Conservation (phyloP, 2,329 filamentous ascomycete genomes). For the Tolypocladium tundrense region DNA sequence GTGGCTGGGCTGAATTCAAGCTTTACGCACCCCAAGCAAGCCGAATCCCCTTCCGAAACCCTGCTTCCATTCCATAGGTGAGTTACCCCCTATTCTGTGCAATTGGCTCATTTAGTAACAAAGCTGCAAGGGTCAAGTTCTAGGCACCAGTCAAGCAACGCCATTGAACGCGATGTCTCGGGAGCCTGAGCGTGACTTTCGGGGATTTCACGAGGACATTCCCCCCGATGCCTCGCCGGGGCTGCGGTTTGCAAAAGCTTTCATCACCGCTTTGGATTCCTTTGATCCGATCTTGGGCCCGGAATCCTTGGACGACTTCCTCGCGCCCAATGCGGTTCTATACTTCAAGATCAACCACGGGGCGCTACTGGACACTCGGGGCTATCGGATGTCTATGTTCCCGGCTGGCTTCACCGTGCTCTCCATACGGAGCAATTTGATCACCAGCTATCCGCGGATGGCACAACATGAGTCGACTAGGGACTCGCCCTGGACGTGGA, state of each 20-base stretch:
- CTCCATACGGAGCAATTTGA: background rate
- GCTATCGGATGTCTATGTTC: background rate
- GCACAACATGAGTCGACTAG: background rate
- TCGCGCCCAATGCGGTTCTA: background rate
- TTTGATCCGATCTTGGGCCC: background rate
- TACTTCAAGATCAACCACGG: background rate
- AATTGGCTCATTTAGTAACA: background rate
- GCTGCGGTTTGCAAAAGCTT: background rate
- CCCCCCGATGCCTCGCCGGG: background rate
- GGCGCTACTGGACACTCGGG: background rate
- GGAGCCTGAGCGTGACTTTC: background rate
- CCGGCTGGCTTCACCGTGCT: background rate
- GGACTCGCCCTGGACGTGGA: background rate
- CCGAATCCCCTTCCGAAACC: no score
- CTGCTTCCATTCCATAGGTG: no score
- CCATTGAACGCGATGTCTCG: background rate
- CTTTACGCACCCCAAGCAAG: no score
- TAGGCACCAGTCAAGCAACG: background rate
- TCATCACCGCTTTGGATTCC: background rate
- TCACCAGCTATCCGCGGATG: background rate
- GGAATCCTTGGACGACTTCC: background rate
- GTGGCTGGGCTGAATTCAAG: no score
- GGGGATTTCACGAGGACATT: background rate
- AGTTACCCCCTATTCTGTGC: no score
- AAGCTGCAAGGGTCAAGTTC: background rate